These are phyloP conservation scores for Pseudogymnoascus sp. DNA, from an alignment of 2,329 filamentous ascomycete genomes.

Conservation along the genomic window DNA sequence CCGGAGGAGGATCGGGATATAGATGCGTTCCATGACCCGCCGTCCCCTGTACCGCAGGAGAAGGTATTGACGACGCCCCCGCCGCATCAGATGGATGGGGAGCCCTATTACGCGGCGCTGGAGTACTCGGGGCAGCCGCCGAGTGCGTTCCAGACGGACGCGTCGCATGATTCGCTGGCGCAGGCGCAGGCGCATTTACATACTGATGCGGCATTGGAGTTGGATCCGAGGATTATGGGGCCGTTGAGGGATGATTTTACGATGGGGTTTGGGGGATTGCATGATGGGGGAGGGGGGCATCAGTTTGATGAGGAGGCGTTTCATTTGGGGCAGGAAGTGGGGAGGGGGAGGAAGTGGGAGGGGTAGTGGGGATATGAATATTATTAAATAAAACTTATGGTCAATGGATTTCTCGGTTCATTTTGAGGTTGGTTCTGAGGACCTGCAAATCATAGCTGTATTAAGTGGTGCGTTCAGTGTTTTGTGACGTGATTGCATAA, in stretches of 20 bases:
- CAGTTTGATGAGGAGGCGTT: not conserved
- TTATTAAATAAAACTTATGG: not conserved
- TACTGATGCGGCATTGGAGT: not conserved
- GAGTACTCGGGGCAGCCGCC: not conserved
- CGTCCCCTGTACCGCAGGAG: not conserved
- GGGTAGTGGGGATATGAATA: not conserved
- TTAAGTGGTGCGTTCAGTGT: no score
- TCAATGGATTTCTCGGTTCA: not conserved
- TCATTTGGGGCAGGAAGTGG: not conserved
- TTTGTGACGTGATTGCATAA: not conserved
- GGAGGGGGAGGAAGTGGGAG: not conserved
- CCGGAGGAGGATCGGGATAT: no score
- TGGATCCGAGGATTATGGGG: not conserved
- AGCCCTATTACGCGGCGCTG: not conserved
- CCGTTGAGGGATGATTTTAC: not conserved
- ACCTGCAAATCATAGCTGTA: not conserved
- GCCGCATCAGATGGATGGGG: not conserved
- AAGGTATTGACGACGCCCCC: not conserved
- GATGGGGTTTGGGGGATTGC: not conserved
- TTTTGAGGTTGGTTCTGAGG: not conserved
- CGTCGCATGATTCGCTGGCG: not conserved
- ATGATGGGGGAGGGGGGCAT: not conserved
- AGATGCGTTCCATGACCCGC: not conserved
- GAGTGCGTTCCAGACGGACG: not conserved
- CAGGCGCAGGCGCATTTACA: not conserved